Conservation (phyloP, 2,329 filamentous ascomycete genomes). For the Westerdykella aurantiaca region DNA sequence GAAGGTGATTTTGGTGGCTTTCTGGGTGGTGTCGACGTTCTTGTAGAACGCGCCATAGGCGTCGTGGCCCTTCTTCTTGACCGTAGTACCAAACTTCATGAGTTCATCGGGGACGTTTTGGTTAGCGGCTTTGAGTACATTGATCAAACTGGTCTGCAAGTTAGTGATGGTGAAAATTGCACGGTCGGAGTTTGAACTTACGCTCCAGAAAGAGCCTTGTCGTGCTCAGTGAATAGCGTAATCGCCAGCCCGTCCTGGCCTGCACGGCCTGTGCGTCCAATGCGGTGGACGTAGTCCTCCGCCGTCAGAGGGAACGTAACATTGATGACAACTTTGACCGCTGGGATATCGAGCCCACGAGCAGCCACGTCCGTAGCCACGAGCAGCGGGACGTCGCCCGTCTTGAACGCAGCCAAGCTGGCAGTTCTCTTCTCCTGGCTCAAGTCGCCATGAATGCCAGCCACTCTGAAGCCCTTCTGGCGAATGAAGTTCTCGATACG, state of each 20-base stretch:
- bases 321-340: slow-evolving; percentile 91
- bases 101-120: slow-evolving; percentile 86
- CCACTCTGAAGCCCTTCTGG: slow-evolving; percentile 73
- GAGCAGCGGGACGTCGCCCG: slow-evolving; percentile 71
- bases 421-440: slow-evolving; percentile 81
- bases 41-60: slow-evolving; percentile 95
- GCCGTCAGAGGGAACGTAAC: slow-evolving; percentile 91
- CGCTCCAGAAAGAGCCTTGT: slow-evolving; percentile 86
- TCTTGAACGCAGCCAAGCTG: slow-evolving; percentile 87
- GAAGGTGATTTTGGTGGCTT: slow-evolving; percentile 88
- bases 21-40: slow-evolving; percentile 75
- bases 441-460: slow-evolving; percentile 89
- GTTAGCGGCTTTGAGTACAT: slow-evolving; percentile 88
- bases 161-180: slow-evolving; percentile 10
- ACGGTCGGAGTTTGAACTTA: slow-evolving; percentile 48
- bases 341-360: slow-evolving; percentile 87
- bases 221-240: slow-evolving; percentile 90
- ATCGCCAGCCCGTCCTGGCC: slow-evolving; percentile 84
- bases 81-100: slow-evolving; percentile 92
- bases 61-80: slow-evolving; percentile 97
- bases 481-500: slow-evolving; percentile 78
- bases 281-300: slow-evolving; percentile 96
- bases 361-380: slow-evolving; percentile 97
- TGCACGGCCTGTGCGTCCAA: slow-evolving; percentile 87
- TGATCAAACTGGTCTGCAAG: slow-evolving; percentile 61